Percentiles rank a stretch among this genome's conserved stretches.
These are phyloP conservation scores for Tolypocladium amazonense DNA, from an alignment of 2,329 filamentous ascomycete genomes.

Conservation along the genomic window DNA sequence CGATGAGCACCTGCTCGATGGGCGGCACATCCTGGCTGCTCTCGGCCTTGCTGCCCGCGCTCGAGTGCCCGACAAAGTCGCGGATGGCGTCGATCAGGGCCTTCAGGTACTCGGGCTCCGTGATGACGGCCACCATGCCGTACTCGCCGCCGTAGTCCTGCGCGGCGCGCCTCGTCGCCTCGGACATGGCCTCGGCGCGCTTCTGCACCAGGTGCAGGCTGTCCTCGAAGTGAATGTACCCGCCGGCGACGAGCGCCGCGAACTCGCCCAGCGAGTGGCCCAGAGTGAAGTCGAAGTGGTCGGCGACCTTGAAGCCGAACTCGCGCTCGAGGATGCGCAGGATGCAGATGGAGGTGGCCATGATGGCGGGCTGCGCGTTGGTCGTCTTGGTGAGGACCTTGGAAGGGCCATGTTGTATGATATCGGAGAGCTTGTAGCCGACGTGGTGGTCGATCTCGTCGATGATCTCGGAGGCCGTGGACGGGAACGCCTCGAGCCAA, in stretches of 20 bases:
- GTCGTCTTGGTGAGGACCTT: conserved; percentile 67
- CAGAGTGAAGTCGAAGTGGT: conserved; percentile 70
- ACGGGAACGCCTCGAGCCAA: conserved; percentile 80
- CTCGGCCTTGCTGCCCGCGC: conserved; percentile 56
- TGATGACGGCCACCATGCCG: conserved; percentile 90
- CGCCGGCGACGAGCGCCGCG: conserved; percentile 76
- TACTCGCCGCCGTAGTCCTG: conserved; percentile 67
- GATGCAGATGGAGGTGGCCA: conserved; percentile 88
- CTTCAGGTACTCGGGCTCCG: conserved; percentile 66
- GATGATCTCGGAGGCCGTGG: conserved; percentile 63
- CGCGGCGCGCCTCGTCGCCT: conserved; percentile 57
- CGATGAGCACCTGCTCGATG: conserved; percentile 80
- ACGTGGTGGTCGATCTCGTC: conserved; percentile 77
- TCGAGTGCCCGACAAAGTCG: conserved; percentile 64
- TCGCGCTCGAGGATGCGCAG: conserved; percentile 77
- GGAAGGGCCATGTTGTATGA: conserved; percentile 74
- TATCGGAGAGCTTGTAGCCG: conserved; percentile 60
- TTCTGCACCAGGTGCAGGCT: conserved; percentile 66
- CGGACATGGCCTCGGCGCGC: conserved; percentile 74
- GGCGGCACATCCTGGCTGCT: conserved; percentile 58
- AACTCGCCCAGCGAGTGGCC: conserved; percentile 93
- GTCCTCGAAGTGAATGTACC: conserved; percentile 68
- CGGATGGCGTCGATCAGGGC: conserved; percentile 62
- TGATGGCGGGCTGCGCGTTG: conserved; percentile 90
- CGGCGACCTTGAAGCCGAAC: conserved; percentile 62